Base-by-base conservation (phyloP, 1,284 basidiomycete genomes). In the Takashimella tepidaria region DNA sequence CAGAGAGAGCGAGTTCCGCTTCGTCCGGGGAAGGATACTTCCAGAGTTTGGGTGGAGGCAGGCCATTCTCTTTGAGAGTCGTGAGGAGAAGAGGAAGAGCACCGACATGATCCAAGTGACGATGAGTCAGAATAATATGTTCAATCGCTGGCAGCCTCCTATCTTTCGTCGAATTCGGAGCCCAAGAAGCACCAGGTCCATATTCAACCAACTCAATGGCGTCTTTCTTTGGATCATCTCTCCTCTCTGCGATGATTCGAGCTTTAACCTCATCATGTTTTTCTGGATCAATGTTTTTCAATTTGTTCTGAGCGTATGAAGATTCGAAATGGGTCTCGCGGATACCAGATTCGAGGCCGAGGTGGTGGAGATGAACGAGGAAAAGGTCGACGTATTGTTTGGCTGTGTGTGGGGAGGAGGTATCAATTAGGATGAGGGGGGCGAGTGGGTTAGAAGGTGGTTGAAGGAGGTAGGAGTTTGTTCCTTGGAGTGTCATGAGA, bases 401-500 rank as follows among this genome's bases (percentile, higher is more conserved):
- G 72, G 65, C 85, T 76, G 53, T 96, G 82, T 54, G 84, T 49
- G 37, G 85, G 79, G 42, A 85, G n/a, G 87, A 91, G 1, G 92
- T 88, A 74, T 98, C 93, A 61, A 98, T 77, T 22, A 98, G 84
- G 48, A 88, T 71, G 83, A 90, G 3, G 82, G 88, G 61, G 82
- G 84, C 54, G 76, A 75, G 59, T 74, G 78, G 27, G 88, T 87
- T 64, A 1, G 64, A 68, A n/a, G 67, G 60, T 4, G 69, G 69
- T 49, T 72, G 69, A 46, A 97, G 71, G 56, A 98, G 80, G 70
- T 97, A 98, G 1, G 91, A 95, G 70, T 97, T 97, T 1, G 93
- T 98, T 83, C 89, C 92, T 80, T 95, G 89, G 1, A 97, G 79
- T 0, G 92, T 95, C 74, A 90, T 93, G 58, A 88, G 85, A 3